These are phyloP conservation scores for Dendrocalamus sinicus DNA, from an alignment of 176 grass and related monocot species.

Conservation along the genomic window DNA sequence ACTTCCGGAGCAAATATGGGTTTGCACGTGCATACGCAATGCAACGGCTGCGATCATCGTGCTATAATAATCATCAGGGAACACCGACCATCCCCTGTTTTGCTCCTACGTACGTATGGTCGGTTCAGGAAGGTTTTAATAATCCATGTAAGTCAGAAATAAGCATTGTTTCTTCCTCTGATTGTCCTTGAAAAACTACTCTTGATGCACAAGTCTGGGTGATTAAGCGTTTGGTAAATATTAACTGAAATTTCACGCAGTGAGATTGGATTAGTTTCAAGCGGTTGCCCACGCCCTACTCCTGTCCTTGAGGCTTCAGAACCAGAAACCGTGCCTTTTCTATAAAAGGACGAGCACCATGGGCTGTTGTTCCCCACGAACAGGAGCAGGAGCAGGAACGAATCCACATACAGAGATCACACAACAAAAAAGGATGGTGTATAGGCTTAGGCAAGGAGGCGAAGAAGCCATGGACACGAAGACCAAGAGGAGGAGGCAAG, in stretches of 20 bases:
- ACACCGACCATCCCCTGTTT: no score
- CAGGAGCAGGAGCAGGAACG: background rate
- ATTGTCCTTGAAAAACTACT: background rate
- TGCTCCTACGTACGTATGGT: no score
- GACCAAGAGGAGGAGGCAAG: background rate
- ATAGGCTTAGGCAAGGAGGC: background rate
- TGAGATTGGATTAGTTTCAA: background rate
- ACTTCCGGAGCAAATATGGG: no score
- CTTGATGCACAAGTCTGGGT: background rate
- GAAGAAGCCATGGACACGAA: background rate
- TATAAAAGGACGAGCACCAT: conserved; percentile 30
- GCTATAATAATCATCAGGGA: no score
- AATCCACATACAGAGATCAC: background rate
- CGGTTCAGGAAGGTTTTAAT: no score
- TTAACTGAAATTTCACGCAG: no score
- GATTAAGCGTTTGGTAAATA: background rate
- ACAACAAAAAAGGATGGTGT: background rate
- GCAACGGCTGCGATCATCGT: no score
- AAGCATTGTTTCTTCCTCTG: background rate
- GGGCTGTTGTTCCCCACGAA: background rate
- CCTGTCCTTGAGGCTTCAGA: background rate
- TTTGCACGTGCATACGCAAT: no score
- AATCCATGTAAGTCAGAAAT: no score
- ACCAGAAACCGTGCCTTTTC: background rate
- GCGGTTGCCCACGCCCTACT: no score